phyloP scores from a whole-genome alignment of 352 stramenopile species.

The Phytopythium oedochilum region DNA sequence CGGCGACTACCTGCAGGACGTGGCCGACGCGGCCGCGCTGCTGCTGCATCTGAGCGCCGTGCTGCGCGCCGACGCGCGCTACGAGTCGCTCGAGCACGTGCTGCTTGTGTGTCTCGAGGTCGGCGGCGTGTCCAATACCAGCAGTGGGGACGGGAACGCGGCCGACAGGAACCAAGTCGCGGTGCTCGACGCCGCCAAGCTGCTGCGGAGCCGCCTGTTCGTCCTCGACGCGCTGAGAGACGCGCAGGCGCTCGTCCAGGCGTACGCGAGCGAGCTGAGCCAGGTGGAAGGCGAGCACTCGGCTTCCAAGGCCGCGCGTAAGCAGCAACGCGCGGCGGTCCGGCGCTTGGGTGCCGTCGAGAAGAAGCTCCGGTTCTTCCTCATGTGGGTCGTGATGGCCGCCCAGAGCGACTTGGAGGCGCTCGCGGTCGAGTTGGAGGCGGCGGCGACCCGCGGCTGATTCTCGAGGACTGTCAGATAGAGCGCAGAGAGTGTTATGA shows the following conservation, averaged over 20 bases:
- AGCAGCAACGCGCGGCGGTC: slow-evolving; percentile 13
- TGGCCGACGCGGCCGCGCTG: slow-evolving; percentile 32
- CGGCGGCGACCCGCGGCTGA: background rate
- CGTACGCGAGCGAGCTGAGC: slow-evolving; percentile 20
- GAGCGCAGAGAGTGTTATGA: too few species aligned
- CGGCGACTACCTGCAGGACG: slow-evolving; percentile 64
- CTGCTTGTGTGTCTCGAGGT: slow-evolving; percentile 29
- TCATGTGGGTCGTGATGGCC: slow-evolving; percentile 35
- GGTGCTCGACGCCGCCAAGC: slow-evolving; percentile 33
- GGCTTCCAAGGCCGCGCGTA: slow-evolving; percentile 15
- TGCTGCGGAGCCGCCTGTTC: slow-evolving; percentile 44
- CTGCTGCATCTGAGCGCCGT: slow-evolving; percentile 48
- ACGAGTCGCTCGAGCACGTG: slow-evolving; percentile 41
- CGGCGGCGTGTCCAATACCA: background rate
- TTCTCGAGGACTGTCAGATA: too few species aligned
- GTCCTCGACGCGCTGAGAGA: slow-evolving; percentile 64
- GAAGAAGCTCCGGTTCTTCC: slow-evolving; percentile 63
- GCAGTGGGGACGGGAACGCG: background rate
- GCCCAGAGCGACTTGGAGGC: slow-evolving; percentile 15
- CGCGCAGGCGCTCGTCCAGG: slow-evolving; percentile 31
- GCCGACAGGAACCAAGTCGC: slow-evolving; percentile 21
- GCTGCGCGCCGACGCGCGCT: slow-evolving; percentile 39
- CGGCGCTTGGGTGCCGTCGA: slow-evolving; percentile 26
- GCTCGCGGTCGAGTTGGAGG: slow-evolving; percentile 17
- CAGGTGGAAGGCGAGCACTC: background rate